A percentile compares a stretch with the other conserved stretches of the same genome.
phyloP scores from a whole-genome alignment of 2,329 filamentous ascomycete genomes.

The Knufia fluminis region DNA sequence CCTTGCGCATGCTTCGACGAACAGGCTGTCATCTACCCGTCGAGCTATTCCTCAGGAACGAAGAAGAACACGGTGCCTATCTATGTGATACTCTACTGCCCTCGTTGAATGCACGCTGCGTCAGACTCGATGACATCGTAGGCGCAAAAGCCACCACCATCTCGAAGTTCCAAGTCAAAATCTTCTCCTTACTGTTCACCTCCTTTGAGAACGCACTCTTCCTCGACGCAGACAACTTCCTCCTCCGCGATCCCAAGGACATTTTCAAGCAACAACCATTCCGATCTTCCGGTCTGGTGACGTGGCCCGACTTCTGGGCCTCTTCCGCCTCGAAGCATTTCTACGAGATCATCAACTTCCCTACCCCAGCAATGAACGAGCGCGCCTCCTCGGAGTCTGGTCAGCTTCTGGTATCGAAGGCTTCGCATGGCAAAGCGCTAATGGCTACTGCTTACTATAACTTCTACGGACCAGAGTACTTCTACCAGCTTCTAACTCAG shows the following conservation, averaged over 20 bases:
- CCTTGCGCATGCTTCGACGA: constrained; percentile 33
- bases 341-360: constrained; percentile 33
- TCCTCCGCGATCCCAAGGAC: constrained; percentile 36
- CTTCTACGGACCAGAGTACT: constrained; percentile 36
- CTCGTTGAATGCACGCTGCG: constrained; percentile 31
- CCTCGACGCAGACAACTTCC: constrained; percentile 50
- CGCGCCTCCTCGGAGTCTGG: constrained; percentile 35
- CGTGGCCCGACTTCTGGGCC: constrained; percentile 13
- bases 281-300: constrained; percentile 31
- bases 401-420: constrained; percentile 38
- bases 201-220: constrained; percentile 51
- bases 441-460: constrained; percentile 44
- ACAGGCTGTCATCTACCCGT: constrained; percentile 32
- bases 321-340: constrained; percentile 28
- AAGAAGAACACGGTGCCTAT: constrained; percentile 29
- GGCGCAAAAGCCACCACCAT: constrained; percentile 18
- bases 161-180: constrained; percentile 44
- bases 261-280: constrained; percentile 38
- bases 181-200: constrained; percentile 50
- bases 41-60: constrained; percentile 33
- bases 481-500: constrained; percentile 39
- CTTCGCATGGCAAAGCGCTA: constrained; percentile 32
- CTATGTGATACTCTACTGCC: constrained; percentile 32
- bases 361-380: constrained; percentile 24
- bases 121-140: constrained; percentile 26